These are phyloP conservation scores for Ballota nigra DNA, from an alignment of 257 asterid species.

Conservation along the genomic window DNA sequence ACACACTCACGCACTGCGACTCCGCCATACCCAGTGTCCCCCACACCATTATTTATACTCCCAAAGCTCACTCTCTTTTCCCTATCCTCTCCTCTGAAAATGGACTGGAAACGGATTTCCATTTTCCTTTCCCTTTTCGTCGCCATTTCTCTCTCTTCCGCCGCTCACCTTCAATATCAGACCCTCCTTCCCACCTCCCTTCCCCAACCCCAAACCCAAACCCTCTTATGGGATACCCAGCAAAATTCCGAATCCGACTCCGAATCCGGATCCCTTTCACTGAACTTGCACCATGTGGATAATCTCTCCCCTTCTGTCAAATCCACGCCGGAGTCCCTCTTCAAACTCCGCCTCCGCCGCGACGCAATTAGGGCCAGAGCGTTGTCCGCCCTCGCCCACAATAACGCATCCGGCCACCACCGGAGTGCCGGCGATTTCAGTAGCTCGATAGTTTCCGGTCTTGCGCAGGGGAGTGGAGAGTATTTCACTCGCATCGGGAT, in stretches of 20 bases:
- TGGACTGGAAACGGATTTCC: constrained; percentile 20
- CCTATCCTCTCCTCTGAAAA: constrained; percentile 13
- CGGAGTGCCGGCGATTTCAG: constrained; percentile 43
- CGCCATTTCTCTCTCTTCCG: constrained; percentile 20
- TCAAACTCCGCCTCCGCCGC: constrained; percentile 63
- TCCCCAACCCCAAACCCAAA: constrained; percentile 44
- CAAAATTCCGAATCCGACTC: constrained; percentile 12
- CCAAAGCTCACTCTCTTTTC: constrained; percentile 18
- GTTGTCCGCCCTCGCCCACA: constrained; percentile 21
- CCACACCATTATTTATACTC: constrained; percentile 27
- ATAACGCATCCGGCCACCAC: constrained; percentile 9
- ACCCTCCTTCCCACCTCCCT: constrained; percentile 47
- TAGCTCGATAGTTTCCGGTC: constrained; percentile 69
- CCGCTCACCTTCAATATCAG: constrained; percentile 38
- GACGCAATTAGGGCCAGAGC: constrained; percentile 54
- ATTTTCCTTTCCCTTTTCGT: constrained; percentile 19
- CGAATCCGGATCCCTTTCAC: constrained; percentile 28
- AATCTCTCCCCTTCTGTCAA: constrained; percentile 36
- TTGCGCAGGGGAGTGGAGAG: constrained; percentile 87
- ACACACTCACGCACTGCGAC: not conserved
- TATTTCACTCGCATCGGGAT: constrained; percentile 93
- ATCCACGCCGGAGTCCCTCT: constrained; percentile 59
- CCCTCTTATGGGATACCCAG: constrained; percentile 42
- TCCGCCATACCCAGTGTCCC: not conserved
- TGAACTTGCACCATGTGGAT: constrained; percentile 67